phyloP scores from a whole-genome alignment of 805 yeast genomes.

The Grigorovia yakushimaensis region DNA sequence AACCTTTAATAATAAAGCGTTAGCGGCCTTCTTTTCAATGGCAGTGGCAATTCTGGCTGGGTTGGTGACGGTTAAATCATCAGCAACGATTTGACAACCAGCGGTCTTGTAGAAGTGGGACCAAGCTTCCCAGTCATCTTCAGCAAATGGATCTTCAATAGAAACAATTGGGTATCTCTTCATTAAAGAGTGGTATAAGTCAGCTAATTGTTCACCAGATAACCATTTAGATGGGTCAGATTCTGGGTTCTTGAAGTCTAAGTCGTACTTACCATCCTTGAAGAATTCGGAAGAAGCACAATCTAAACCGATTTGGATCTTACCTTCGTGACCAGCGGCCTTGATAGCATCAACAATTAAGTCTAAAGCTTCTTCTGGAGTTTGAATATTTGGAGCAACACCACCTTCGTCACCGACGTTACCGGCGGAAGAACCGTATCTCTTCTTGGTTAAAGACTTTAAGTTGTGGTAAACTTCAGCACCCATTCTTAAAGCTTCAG shows the following conservation, averaged over 20 bases:
- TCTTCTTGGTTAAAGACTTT: constrained; percentile 86
- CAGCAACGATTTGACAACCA: constrained; percentile 89
- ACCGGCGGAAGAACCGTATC: constrained; percentile 97
- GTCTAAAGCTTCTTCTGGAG: constrained; percentile 96
- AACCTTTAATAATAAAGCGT: constrained; percentile 91
- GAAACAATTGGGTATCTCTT: constrained; percentile 95
- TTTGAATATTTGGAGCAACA: constrained; percentile 95
- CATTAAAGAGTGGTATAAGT: constrained; percentile 68
- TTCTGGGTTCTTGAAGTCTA: constrained; percentile 97
- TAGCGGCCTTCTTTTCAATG: constrained; percentile 91
- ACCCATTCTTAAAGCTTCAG: constrained; percentile 95
- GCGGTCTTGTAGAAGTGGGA: constrained; percentile 67
- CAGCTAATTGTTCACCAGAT: constrained; percentile 78
- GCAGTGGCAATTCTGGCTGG: constrained; percentile 90
- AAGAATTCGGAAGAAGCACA: constrained; percentile 96
- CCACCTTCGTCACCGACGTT: constrained; percentile 99
- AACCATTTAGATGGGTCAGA: constrained; percentile 88
- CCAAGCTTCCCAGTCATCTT: constrained; percentile 99
- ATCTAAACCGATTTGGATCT: constrained; percentile 86
- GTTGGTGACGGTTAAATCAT: constrained; percentile 98
- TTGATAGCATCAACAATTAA: constrained; percentile 83
- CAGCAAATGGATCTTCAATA: constrained; percentile 98
- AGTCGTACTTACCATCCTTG: constrained; percentile 94
- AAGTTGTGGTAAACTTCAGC: constrained; percentile 96
- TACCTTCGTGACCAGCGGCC: constrained; percentile 91